Conservation (phyloP, 2,329 filamentous ascomycete species). For the Neonectria punicea region DNA sequence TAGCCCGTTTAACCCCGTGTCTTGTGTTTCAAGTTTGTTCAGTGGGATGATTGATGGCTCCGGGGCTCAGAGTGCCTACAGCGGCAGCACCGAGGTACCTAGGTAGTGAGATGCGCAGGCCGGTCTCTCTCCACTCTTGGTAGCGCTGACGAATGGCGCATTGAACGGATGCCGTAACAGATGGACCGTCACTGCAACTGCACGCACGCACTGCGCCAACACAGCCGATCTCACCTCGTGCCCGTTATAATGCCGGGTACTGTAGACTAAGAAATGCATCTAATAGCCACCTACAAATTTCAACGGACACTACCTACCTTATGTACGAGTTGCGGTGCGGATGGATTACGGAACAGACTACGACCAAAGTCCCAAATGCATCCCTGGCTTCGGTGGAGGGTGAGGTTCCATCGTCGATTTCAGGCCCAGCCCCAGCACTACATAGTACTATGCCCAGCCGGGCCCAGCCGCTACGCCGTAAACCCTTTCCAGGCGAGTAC, state of each 20-base stretch:
- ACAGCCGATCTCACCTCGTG: no score
- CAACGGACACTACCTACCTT: neutral
- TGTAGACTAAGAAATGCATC: neutral
- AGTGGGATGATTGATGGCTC: conserved; percentile 5
- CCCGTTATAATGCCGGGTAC: neutral
- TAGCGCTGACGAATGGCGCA: neutral
- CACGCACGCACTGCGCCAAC: neutral
- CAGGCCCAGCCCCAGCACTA: conserved; percentile 12
- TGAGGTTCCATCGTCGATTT: neutral
- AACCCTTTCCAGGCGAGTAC: conserved; percentile 26
- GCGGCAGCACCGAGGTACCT: neutral
- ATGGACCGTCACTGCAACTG: neutral
- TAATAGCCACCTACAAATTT: neutral
- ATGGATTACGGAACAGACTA: conserved; percentile 22
- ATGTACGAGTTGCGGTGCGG: neutral
- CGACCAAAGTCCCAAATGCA: conserved; percentile 1
- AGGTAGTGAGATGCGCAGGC: neutral
- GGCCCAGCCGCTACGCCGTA: conserved; percentile 39
- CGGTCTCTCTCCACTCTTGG: neutral
- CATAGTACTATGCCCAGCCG: conserved; percentile 34
- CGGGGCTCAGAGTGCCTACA: neutral
- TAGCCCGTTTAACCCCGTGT: neutral
- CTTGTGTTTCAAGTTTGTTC: conserved; percentile 26
- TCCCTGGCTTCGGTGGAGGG: neutral
- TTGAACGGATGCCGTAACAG: neutral